Conservation (phyloP, 495 filamentous ascomycete species). For the Penicillium paxilli region DNA sequence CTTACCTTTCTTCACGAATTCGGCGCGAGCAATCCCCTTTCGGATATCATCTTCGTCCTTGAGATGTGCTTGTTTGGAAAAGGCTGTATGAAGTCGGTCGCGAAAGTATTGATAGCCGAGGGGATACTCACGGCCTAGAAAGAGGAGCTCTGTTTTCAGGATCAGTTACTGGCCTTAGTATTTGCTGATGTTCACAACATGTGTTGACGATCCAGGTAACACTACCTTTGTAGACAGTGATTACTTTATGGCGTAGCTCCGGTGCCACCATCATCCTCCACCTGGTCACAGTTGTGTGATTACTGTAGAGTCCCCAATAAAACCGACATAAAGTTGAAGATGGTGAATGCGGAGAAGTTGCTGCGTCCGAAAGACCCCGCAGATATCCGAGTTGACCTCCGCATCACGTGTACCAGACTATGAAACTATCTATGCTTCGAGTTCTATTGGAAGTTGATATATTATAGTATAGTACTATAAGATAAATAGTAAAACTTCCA, state of each 20-base stretch:
- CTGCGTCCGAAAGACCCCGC: background rate
- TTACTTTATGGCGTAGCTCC: conserved; percentile 74
- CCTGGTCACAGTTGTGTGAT: background rate
- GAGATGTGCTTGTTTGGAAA: conserved; percentile 69
- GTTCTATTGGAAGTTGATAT: too few species aligned
- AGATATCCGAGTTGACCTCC: background rate
- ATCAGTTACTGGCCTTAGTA: too few species aligned
- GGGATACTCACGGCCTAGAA: conserved; percentile 84
- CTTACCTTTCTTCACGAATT: conserved; percentile 89
- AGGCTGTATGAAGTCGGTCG: conserved; percentile 78
- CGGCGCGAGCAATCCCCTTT: conserved; percentile 71
- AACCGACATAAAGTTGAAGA: too few species aligned
- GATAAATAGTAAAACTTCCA: background rate
- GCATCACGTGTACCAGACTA: background rate
- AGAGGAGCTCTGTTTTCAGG: conserved; percentile 67
- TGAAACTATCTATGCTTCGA: background rate
- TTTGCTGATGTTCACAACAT: background rate
- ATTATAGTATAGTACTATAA: too few species aligned
- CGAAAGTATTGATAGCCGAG: conserved; percentile 84
- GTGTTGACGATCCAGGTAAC: background rate
- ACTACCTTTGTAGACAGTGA: conserved; percentile 86
- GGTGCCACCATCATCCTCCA: conserved; percentile 45
- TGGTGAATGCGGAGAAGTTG: conserved; percentile 1
- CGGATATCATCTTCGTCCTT: conserved; percentile 72
- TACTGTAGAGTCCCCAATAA: too few species aligned